Conservation (phyloP, 2,329 filamentous ascomycete genomes). For the Metarhizium rileyi region DNA sequence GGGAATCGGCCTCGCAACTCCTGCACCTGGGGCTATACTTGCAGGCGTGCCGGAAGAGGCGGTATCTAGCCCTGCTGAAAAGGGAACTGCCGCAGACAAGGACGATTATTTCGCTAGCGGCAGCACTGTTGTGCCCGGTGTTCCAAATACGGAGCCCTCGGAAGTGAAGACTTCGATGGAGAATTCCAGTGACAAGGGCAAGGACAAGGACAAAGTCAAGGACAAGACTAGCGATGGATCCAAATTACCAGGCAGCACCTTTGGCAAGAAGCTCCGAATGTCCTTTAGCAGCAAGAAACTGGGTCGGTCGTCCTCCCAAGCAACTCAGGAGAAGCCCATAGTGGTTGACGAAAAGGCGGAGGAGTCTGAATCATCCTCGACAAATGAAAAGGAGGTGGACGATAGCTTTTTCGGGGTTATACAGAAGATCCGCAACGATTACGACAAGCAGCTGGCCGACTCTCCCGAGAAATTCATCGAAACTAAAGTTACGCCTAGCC, state of each 20-base stretch:
- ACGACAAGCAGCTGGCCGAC: slow-evolving; percentile 57
- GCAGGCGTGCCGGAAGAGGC: slow-evolving; percentile 39
- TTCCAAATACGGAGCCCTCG: slow-evolving; percentile 29
- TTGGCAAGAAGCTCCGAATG: slow-evolving; percentile 81
- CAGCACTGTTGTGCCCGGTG: slow-evolving; percentile 11
- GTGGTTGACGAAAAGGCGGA: slow-evolving; percentile 69
- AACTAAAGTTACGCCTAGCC: slow-evolving; percentile 56
- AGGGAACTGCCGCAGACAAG: slow-evolving; percentile 52
- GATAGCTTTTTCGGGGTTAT: slow-evolving; percentile 65
- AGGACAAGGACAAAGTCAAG: no score
- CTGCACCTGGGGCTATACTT: slow-evolving; percentile 32
- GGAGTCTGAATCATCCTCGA: slow-evolving; percentile 52
- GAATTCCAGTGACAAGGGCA: slow-evolving; percentile 35
- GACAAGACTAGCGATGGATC: slow-evolving; percentile 39
- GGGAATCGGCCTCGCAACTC: slow-evolving; percentile 69
- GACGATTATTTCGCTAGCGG: slow-evolving; percentile 71
- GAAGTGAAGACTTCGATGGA: slow-evolving; percentile 41
- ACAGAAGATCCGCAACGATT: slow-evolving; percentile 63
- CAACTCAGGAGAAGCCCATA: slow-evolving; percentile 59
- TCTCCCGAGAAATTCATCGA: slow-evolving; percentile 45
- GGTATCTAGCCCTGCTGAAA: slow-evolving; percentile 40
- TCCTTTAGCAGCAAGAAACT: slow-evolving; percentile 80
- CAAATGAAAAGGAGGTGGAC: slow-evolving; percentile 62
- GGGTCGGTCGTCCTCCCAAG: slow-evolving; percentile 51
- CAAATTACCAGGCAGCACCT: slow-evolving; percentile 53